Evolutionary conservation across 2,329 filamentous ascomycete species (phyloP).

Genomic region (Blumeriella jaapii): DNA sequence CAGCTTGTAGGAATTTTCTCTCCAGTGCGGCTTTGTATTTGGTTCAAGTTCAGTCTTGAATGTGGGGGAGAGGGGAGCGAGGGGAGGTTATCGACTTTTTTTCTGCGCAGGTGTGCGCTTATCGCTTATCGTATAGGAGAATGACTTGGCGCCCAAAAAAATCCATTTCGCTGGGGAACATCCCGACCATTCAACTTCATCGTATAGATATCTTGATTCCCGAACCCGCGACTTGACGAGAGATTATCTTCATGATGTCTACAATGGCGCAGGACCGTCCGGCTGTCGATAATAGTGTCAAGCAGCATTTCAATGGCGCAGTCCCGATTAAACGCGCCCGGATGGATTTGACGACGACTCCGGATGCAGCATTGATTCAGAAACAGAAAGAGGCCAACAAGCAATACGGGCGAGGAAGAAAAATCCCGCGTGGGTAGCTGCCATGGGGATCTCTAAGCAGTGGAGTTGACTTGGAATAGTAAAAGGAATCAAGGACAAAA

Average conservation of each 20-base stretch:
- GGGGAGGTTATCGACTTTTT: constrained; percentile 11
- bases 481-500: constrained; percentile 72
- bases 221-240: too few relatives aligned
- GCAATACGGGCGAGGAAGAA: constrained; percentile 73
- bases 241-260: background rate
- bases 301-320: constrained; percentile 38
- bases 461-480: background rate
- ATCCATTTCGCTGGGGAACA: too few relatives aligned
- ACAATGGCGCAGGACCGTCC: constrained; percentile 16
- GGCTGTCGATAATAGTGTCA: constrained; percentile 5
- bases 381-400: constrained; percentile 53
- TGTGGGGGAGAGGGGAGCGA: constrained; percentile 4
- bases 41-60: constrained; percentile 1
- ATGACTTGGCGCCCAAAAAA: constrained; percentile 13
- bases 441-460: background rate
- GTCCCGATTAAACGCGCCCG: constrained; percentile 37
- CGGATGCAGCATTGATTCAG: constrained; percentile 27
- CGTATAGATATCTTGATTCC: too few relatives aligned
- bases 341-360: constrained; percentile 34
- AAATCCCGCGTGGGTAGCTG: constrained; percentile 40
- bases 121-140: constrained; percentile 20
- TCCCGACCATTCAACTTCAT: too few relatives aligned
- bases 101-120: constrained; percentile 15
- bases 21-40: background rate
- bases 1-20: constrained; percentile 35